A percentile compares a stretch with the other conserved stretches of the same genome.
Evolutionary conservation across 1,284 basidiomycete species (phyloP).

Genomic region (Fomitiporia mediterranea): DNA sequence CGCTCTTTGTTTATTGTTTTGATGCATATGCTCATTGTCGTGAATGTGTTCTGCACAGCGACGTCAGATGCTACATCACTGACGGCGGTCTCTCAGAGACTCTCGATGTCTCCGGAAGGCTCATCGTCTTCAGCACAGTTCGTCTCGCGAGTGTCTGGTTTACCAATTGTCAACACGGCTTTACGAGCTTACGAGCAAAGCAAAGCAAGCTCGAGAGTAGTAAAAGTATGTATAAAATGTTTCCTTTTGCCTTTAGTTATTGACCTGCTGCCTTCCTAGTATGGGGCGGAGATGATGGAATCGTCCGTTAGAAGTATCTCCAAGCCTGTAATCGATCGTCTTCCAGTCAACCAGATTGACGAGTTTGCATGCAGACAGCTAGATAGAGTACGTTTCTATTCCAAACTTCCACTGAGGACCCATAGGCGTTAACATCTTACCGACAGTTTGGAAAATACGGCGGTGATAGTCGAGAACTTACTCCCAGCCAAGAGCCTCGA

Average conservation of each 20-base stretch:
- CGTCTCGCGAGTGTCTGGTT: constrained; percentile 44
- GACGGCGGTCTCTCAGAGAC: constrained; percentile 10
- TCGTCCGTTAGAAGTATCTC: constrained; percentile 80
- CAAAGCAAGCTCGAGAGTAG: constrained; percentile 73
- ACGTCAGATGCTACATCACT: background rate
- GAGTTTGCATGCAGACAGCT: constrained; percentile 86
- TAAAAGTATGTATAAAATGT: constrained; percentile 50
- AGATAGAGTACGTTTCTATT: constrained; percentile 54
- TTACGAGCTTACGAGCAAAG: constrained; percentile 71
- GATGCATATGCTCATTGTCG: constrained; percentile 6
- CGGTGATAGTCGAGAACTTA: constrained; percentile 22
- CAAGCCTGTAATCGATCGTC: constrained; percentile 76
- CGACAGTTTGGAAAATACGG: constrained; percentile 25
- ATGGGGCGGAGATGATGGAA: constrained; percentile 86
- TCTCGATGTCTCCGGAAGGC: constrained; percentile 24
- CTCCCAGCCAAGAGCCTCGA: constrained; percentile 3
- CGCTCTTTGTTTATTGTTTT: background rate
- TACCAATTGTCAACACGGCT: constrained; percentile 64
- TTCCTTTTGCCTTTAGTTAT: constrained; percentile 4
- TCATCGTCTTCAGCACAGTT: constrained; percentile 32
- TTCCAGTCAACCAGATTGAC: constrained; percentile 76
- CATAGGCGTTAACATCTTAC: constrained; percentile 1
- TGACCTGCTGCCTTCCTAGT: constrained; percentile 41
- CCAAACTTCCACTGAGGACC: constrained; percentile 20
- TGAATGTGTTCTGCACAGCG: constrained; percentile 15